Evolutionary conservation across 768 basidiomycete species (phyloP), one percentile per base, ranked within the genome.

Genomic region (Leccinum variicolor): DNA sequence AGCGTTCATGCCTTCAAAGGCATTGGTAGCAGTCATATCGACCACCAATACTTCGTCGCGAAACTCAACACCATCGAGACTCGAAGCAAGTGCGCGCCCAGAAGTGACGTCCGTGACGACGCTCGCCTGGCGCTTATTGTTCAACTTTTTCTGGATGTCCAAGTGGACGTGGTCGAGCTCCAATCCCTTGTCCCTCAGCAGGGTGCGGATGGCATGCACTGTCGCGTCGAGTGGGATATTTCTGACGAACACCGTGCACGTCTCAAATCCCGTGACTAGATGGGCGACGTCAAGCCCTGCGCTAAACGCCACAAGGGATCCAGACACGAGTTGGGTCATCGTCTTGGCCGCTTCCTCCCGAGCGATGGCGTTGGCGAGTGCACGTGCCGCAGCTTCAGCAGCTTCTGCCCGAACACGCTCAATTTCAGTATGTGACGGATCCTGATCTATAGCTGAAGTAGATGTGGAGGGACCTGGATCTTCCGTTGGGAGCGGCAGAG

Each of bases 201-300:
- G 68, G 0, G 72, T 69, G 6, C 56, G 69, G 10, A 85, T 67
- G 45, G 83, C 81, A 3, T 67, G 60, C 3, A 62, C 65, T 46
- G 67, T 75, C 4, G 74, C 73, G 33, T 79, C 67, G 21, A 55
- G 48, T 0, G 83, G 81, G 23, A 86, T 71, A 55, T 79, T 78
- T 53, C 70, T 73, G 46, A 86, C 68, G 1, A 66, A 76, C 21
- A 86, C 66, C 9, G 74, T 74, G 62, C 79, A 81, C 7, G 80
- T 76, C 41, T 86, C 81, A 58, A 82, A 84, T 6, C 81, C 83
- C 17, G 78, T 73, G 26, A 81, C 64, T 28, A 83, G 60, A 29
- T 72, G 65, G 41, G 68, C 69, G 36, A 86, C 70, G 21, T 76
- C 69, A 31, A 82, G 65, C 6, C 84, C 84, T 2, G 81, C 78